These are phyloP conservation scores for Sporothrix humicola DNA, from an alignment of 2,329 filamentous ascomycete genomes.

Conservation along the genomic window DNA sequence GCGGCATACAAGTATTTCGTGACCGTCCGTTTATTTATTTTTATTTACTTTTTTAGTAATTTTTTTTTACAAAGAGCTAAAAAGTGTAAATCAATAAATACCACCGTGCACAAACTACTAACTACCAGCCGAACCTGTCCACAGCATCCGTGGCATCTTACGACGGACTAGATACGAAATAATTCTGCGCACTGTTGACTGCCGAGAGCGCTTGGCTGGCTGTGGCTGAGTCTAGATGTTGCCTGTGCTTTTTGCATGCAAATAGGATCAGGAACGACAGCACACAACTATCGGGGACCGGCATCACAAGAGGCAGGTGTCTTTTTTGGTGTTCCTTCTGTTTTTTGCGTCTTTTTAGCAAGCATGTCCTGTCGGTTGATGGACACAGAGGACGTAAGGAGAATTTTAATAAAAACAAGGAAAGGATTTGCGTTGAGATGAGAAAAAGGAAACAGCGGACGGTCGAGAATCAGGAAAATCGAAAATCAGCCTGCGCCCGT, in stretches of 20 bases:
- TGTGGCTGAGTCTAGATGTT: conserved; percentile 1
- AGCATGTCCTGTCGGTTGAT: background rate
- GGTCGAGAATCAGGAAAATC: background rate
- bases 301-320: conserved; percentile 15
- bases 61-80: too few species aligned
- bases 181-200: background rate
- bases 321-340: background rate
- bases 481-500: conserved; percentile 5
- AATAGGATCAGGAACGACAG: conserved; percentile 8
- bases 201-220: background rate
- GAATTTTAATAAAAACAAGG: background rate
- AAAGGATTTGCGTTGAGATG: background rate
- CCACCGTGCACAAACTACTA: too few species aligned
- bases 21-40: background rate
- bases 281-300: background rate
- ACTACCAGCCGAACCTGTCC: background rate
- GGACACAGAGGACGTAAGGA: background rate
- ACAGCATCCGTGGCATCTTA: background rate
- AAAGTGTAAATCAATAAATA: background rate
- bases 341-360: background rate
- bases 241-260: background rate
- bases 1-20: conserved; percentile 2
- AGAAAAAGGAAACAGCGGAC: background rate
- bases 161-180: background rate
- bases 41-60: too few species aligned